These are phyloP conservation scores for Aspergillus pseudoglaucus DNA, from an alignment of 2,329 filamentous ascomycete species.

Conservation along the genomic window DNA sequence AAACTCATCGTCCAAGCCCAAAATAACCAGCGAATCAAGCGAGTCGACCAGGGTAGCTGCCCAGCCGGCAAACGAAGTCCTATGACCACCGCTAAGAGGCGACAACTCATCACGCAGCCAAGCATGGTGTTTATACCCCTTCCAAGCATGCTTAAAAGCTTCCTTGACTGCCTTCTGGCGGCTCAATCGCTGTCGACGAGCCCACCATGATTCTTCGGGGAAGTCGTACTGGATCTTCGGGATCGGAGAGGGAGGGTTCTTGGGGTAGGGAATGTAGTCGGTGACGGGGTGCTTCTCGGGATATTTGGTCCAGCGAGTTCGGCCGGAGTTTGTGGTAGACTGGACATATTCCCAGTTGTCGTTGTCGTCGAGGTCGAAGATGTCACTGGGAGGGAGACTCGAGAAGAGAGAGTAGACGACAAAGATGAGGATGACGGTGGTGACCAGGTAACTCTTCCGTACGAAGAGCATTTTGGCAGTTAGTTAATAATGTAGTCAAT, in stretches of 20 bases:
- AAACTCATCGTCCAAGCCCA: conserved; percentile 71
- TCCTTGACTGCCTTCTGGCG: conserved; percentile 63
- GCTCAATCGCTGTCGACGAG: conserved; percentile 55
- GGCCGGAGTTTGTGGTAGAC: conserved; percentile 4
- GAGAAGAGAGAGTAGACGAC: conserved; percentile 18
- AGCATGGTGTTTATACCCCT: conserved; percentile 71
- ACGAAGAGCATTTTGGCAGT: conserved; percentile 17
- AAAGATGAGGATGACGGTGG: conserved; percentile 20
- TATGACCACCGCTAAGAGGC: conserved; percentile 61
- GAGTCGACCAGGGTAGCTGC: conserved; percentile 79
- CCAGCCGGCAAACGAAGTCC: conserved; percentile 89
- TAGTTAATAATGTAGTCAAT: neutral
- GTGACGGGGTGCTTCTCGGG: conserved; percentile 71
- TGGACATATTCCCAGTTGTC: conserved; percentile 3
- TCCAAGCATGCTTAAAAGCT: conserved; percentile 73
- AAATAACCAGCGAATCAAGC: conserved; percentile 78
- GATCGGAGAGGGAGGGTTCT: conserved; percentile 60
- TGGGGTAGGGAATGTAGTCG: conserved; percentile 65
- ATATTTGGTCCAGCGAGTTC: conserved; percentile 62
- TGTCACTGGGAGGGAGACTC: conserved; percentile 16
- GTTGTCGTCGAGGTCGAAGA: conserved; percentile 8
- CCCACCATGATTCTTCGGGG: conserved; percentile 52
- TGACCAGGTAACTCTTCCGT: conserved; percentile 20
- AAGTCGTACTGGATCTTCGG: conserved; percentile 74
- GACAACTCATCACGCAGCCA: conserved; percentile 82